Evolutionary conservation across 768 basidiomycete species (phyloP).

Genomic region (Mycena olivaceomarginata): DNA sequence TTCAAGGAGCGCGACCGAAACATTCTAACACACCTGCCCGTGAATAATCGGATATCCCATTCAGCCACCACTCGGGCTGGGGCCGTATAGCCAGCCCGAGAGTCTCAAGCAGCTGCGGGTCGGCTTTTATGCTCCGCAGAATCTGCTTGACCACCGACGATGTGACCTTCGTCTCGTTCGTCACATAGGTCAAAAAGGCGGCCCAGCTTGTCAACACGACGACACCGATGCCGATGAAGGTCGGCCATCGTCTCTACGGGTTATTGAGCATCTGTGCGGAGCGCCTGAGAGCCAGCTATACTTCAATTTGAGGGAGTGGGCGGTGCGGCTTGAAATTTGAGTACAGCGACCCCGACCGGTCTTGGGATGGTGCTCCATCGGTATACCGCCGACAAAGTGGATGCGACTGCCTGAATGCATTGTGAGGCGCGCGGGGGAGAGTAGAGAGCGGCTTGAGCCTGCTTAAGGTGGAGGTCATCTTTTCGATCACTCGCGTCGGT

Average conservation of each 20-base stretch:
- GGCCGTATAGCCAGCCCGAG: slow-evolving; percentile 82
- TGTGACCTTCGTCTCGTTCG: slow-evolving; percentile 87
- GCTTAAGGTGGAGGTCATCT: slow-evolving; percentile 34
- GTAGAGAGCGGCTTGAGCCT: slow-evolving; percentile 16
- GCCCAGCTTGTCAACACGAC: slow-evolving; percentile 80
- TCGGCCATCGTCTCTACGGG: slow-evolving; percentile 74
- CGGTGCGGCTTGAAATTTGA: slow-evolving; percentile 37
- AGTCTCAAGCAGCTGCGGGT: slow-evolving; percentile 66
- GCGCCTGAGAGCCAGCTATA: background rate
- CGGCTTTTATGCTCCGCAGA: slow-evolving; percentile 74
- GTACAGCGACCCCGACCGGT: slow-evolving; percentile 33
- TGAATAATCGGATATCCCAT: slow-evolving; percentile 85
- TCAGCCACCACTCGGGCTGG: slow-evolving; percentile 84
- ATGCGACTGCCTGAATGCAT: slow-evolving; percentile 10
- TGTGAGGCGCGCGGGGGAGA: slow-evolving; percentile 15
- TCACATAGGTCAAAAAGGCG: slow-evolving; percentile 80
- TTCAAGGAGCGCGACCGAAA: background rate
- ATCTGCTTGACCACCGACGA: slow-evolving; percentile 85
- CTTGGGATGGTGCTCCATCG: slow-evolving; percentile 18
- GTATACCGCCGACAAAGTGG: slow-evolving; percentile 29
- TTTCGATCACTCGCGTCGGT: slow-evolving; percentile 14
- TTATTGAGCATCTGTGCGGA: background rate
- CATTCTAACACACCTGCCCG: slow-evolving; percentile 72
- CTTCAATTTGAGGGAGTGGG: slow-evolving; percentile 44
- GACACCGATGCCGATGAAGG: slow-evolving; percentile 67